phyloP scores from a whole-genome alignment of 257 asterid genomes.

The Anisodus tanguticus region DNA sequence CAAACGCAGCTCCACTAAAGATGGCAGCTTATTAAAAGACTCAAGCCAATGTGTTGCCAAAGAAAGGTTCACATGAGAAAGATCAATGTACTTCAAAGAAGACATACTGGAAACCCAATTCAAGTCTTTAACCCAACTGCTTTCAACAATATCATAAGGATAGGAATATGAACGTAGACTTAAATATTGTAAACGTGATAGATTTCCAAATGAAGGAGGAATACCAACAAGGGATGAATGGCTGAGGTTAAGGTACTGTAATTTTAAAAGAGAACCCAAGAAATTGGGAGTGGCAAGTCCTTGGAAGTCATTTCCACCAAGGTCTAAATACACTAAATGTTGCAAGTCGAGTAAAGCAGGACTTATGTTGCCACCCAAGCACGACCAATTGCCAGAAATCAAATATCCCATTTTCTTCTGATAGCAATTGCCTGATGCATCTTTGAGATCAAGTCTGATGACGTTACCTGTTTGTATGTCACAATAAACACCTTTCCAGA shows the following conservation, averaged over 20 bases:
- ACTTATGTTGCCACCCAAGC: slow-evolving; percentile 37
- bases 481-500: slow-evolving; percentile 36
- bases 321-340: slow-evolving; percentile 36
- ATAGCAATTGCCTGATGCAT: slow-evolving; percentile 19
- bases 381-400: neutral
- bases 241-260: slow-evolving; percentile 37
- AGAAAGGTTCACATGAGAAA: slow-evolving; percentile 25
- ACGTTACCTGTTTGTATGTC: slow-evolving; percentile 16
- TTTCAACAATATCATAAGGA: neutral
- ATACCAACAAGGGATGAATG: slow-evolving; percentile 34
- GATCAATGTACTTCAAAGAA: slow-evolving; percentile 34
- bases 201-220: slow-evolving; percentile 39
- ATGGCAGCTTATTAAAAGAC: slow-evolving; percentile 25
- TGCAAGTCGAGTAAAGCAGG: slow-evolving; percentile 34
- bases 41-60: slow-evolving; percentile 29
- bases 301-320: slow-evolving; percentile 38
- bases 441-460: slow-evolving; percentile 30
- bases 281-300: slow-evolving; percentile 33
- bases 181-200: slow-evolving; percentile 33
- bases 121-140: neutral
- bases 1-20: slow-evolving; percentile 24
- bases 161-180: slow-evolving; percentile 25
- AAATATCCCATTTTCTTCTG: neutral
- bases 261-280: slow-evolving; percentile 33
- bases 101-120: slow-evolving; percentile 32